A percentile compares a stretch with the other conserved stretches of the same genome.
Conservation (phyloP, 2,329 filamentous ascomycete species). For the Colletotrichum chrysophilum region DNA sequence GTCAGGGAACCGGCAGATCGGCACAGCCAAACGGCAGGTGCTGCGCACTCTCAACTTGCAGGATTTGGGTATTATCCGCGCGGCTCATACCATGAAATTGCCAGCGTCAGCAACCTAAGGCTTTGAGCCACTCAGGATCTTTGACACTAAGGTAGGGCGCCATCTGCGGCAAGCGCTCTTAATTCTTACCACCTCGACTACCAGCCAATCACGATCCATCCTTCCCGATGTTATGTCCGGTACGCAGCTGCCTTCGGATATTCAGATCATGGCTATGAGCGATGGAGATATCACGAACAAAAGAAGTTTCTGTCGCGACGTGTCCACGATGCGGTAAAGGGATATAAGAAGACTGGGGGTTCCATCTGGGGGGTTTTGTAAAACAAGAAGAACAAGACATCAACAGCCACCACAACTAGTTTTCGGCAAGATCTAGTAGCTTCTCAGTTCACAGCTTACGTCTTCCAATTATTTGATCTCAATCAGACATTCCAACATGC, state of each 20-base stretch:
- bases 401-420: background rate
- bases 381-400: background rate
- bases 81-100: background rate
- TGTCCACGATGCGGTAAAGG: background rate
- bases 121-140: background rate
- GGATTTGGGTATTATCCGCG: background rate
- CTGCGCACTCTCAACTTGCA: background rate
- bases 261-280: background rate
- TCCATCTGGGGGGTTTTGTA: background rate
- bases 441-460: background rate
- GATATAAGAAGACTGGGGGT: background rate
- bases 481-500: background rate
- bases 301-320: background rate
- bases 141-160: background rate
- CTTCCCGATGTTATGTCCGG: background rate
- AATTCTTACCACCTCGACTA: background rate
- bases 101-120: background rate
- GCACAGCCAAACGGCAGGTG: background rate
- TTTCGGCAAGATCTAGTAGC: background rate
- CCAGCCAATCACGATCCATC: background rate
- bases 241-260: background rate
- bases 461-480: background rate
- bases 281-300: background rate
- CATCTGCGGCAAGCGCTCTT: background rate
- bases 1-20: background rate